Evolutionary conservation across 2,329 filamentous ascomycete genomes (phyloP).

Genomic region (Arthrinium puccinioides): DNA sequence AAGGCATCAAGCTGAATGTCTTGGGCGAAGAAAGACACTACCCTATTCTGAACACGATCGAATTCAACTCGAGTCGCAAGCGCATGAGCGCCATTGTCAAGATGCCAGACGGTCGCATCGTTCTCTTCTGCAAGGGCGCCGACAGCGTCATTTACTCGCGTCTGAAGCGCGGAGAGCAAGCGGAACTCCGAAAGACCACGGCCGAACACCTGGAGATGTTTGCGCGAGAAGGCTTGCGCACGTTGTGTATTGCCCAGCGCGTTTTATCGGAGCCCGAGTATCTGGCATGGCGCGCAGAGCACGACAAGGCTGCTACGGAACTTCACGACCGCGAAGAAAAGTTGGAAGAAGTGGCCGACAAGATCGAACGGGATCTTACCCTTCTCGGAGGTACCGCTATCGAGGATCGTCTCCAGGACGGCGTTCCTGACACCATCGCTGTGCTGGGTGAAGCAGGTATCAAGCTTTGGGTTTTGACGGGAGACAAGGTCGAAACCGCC

Average conservation of each 20-base stretch:
- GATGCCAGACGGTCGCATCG: constrained; percentile 85
- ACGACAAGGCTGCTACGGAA: constrained; percentile 79
- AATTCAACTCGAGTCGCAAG: constrained; percentile 96
- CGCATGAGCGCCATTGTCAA: constrained; percentile 95
- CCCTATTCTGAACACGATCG: constrained; percentile 84
- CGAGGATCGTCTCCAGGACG: constrained; percentile 93
- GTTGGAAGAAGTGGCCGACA: constrained; percentile 79
- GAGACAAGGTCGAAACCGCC: constrained; percentile 97
- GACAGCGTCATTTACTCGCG: constrained; percentile 96
- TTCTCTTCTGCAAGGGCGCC: constrained; percentile 94
- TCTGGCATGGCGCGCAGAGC: constrained; percentile 72
- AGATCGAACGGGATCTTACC: constrained; percentile 83
- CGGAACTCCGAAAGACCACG: constrained; percentile 72
- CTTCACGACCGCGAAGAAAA: constrained; percentile 87
- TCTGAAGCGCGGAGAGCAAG: constrained; percentile 76
- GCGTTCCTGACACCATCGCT: constrained; percentile 91
- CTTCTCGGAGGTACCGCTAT: constrained; percentile 93
- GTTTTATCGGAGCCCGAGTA: constrained; percentile 80
- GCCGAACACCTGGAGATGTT: constrained; percentile 97
- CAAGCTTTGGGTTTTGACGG: constrained; percentile 96
- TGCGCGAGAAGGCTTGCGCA: constrained; percentile 88
- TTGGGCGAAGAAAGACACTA: constrained; percentile 82
- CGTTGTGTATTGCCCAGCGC: constrained; percentile 84
- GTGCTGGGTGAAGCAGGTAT: constrained; percentile 89
- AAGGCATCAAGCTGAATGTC: constrained; percentile 79